Percentiles rank a stretch among this genome's conserved stretches.
Conservation (phyloP, 176 grass and related monocot species). For the Carex parvula region DNA sequence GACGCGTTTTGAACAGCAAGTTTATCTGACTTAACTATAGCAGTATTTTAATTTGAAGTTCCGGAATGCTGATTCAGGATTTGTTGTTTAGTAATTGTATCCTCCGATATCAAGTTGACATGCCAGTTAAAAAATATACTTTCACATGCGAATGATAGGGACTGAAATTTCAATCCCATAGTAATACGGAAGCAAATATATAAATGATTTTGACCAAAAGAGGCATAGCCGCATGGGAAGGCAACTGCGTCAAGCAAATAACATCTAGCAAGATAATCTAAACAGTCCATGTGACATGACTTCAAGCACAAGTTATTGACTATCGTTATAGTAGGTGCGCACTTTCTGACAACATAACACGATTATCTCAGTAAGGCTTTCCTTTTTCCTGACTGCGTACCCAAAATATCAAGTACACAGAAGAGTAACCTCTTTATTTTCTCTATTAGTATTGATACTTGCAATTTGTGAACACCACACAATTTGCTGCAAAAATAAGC, state of each 20-base stretch:
- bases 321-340: not conserved
- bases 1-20: not conserved
- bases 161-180: not conserved
- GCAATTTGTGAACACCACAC: not conserved
- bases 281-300: slow-evolving; percentile 9
- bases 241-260: slow-evolving; percentile 1
- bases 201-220: not conserved
- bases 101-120: not conserved
- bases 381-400: not conserved
- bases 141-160: not conserved
- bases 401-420: not conserved
- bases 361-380: not conserved
- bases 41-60: not conserved
- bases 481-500: not conserved
- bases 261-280: not conserved
- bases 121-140: slow-evolving; percentile 3
- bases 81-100: not conserved
- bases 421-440: not conserved
- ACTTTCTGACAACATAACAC: not conserved
- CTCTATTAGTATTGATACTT: not conserved
- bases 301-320: not conserved
- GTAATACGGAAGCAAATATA: not conserved
- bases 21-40: not conserved
- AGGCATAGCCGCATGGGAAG: not conserved
- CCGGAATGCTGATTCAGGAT: not conserved